These are phyloP conservation scores for Ceraceosorus guamensis DNA, from an alignment of 1,284 basidiomycete species.

Conservation along the genomic window DNA sequence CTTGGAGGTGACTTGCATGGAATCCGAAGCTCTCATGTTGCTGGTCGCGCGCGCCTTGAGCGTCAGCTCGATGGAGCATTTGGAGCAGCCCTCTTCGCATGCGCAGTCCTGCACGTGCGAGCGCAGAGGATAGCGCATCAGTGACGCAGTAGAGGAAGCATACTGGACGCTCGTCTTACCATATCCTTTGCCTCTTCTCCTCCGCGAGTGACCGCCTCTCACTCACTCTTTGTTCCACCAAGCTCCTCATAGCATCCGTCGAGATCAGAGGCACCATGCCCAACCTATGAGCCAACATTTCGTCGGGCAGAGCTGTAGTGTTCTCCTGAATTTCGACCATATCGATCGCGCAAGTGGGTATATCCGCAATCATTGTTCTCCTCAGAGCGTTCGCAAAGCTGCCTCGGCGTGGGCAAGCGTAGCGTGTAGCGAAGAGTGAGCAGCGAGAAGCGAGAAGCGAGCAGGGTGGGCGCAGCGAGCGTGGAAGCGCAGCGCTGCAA, in stretches of 20 bases:
- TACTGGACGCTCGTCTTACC: no score
- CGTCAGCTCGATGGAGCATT: conserved; percentile 69
- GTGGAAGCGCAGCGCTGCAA: no score
- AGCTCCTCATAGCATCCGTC: conserved; percentile 34
- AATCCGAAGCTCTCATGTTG: conserved; percentile 49
- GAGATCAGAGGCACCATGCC: conserved; percentile 89
- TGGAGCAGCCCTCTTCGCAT: conserved; percentile 68
- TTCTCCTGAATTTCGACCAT: conserved; percentile 89
- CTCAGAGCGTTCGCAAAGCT: conserved; percentile 46
- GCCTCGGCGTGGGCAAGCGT: not conserved
- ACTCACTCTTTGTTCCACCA: conserved; percentile 43
- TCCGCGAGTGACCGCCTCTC: no score
- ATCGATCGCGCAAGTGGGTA: conserved; percentile 64
- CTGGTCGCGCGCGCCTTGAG: conserved; percentile 64
- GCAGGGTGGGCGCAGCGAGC: not conserved
- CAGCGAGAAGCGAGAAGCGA: not conserved
- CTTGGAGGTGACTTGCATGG: conserved; percentile 70
- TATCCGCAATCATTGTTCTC: conserved; percentile 45
- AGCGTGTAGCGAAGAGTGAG: not conserved
- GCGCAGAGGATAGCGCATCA: not conserved
- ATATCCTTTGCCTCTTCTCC: no score
- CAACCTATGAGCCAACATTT: conserved; percentile 91
- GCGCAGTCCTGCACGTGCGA: conserved; percentile 64
- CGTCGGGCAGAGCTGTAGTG: conserved; percentile 88
- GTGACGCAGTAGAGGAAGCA: no score